Evolutionary conservation across 1,284 basidiomycete genomes (phyloP).

Genomic region (Inonotus obliquus): DNA sequence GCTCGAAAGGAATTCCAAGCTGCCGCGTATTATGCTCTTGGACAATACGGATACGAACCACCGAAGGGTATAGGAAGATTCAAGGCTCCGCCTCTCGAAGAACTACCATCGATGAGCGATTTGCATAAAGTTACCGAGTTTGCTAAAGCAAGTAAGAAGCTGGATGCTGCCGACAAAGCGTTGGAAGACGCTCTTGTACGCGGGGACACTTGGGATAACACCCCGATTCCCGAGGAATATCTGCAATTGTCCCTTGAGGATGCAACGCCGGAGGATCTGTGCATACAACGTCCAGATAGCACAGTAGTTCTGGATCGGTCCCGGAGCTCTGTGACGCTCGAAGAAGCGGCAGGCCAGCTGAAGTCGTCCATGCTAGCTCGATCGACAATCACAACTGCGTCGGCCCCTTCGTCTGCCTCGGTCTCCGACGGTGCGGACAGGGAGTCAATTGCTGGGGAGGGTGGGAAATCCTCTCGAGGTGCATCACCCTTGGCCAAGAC

Average conservation of each 20-base stretch:
- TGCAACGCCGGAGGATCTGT: slow-evolving; percentile 2
- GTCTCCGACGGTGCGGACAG: neutral
- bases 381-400: neutral
- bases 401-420: neutral
- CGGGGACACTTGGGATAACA: slow-evolving; percentile 17
- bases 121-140: slow-evolving; percentile 9
- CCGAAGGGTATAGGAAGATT: slow-evolving; percentile 5
- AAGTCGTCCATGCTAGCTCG: neutral
- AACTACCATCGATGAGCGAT: slow-evolving; percentile 17
- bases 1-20: slow-evolving; percentile 17
- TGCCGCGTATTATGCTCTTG: slow-evolving; percentile 17
- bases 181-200: slow-evolving; percentile 13
- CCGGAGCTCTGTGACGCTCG: slow-evolving; percentile 14
- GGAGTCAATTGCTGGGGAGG: neutral
- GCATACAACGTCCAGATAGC: slow-evolving; percentile 5
- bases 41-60: slow-evolving; percentile 16
- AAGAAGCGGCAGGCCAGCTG: slow-evolving; percentile 9
- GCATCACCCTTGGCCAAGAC: neutral
- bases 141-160: slow-evolving; percentile 9
- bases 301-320: neutral
- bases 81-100: slow-evolving; percentile 4
- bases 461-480: neutral
- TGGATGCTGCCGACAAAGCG: slow-evolving; percentile 14
- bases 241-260: slow-evolving; percentile 12
- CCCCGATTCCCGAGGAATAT: slow-evolving; percentile 12